Evolutionary conservation across 768 basidiomycete species (phyloP).

Genomic region (Suillus plorans): DNA sequence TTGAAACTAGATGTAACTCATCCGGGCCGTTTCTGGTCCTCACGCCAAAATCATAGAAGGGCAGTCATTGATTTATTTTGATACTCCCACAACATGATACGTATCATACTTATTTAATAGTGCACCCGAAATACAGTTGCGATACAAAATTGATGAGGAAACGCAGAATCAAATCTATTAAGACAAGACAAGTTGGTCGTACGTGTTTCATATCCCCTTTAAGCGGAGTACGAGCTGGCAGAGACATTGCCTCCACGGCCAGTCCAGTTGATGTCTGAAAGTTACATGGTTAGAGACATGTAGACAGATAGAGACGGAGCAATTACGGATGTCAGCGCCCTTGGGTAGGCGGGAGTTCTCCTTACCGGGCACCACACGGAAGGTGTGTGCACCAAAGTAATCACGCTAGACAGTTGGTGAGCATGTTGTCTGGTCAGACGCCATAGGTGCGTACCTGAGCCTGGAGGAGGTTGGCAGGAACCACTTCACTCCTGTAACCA

Average conservation of each 20-base stretch:
- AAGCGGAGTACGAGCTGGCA: slow-evolving; percentile 79
- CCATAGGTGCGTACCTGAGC: slow-evolving; percentile 59
- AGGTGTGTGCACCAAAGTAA: slow-evolving; percentile 99
- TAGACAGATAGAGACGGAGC: background rate
- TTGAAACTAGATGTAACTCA: background rate
- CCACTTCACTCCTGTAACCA: slow-evolving; percentile 93
- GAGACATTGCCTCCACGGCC: slow-evolving; percentile 96
- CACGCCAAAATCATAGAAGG: background rate
- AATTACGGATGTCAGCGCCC: slow-evolving; percentile 87
- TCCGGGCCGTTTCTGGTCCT: background rate
- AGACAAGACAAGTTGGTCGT: slow-evolving; percentile 7
- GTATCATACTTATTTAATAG: slow-evolving; percentile 17
- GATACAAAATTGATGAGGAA: slow-evolving; percentile 4
- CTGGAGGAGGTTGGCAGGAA: slow-evolving; percentile 94
- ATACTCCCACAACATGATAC: slow-evolving; percentile 14
- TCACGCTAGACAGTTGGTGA: slow-evolving; percentile 62
- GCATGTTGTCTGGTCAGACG: slow-evolving; percentile 7
- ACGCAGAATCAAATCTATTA: slow-evolving; percentile 18
- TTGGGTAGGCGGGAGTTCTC: slow-evolving; percentile 81
- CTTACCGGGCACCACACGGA: slow-evolving; percentile 90
- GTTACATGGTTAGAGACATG: slow-evolving; percentile 5
- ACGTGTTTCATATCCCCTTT: slow-evolving; percentile 19
- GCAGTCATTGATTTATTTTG: slow-evolving; percentile 13
- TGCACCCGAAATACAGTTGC: slow-evolving; percentile 14
- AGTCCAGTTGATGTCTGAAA: slow-evolving; percentile 94